Percentiles rank a stretch among this genome's conserved stretches.
These are phyloP conservation scores for Chlorella vulgaris DNA, from an alignment of 139 green algal species.

Conservation along the genomic window DNA sequence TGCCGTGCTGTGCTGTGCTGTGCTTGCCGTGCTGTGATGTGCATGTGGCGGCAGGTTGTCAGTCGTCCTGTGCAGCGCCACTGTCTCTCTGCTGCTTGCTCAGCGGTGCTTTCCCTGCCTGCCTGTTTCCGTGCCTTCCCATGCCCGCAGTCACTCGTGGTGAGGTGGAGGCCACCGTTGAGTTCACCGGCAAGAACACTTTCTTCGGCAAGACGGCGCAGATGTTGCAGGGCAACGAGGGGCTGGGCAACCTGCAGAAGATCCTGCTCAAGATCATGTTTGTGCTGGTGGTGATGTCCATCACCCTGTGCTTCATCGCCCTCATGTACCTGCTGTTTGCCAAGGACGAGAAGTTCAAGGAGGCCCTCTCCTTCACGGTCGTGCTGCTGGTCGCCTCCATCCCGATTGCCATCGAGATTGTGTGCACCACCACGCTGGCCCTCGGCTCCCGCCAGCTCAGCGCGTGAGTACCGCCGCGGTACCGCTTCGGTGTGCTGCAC, in stretches of 20 bases:
- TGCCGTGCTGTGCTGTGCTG: no score
- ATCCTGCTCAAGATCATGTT: conserved; percentile 81
- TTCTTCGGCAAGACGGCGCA: conserved; percentile 90
- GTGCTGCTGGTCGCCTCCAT: conserved; percentile 80
- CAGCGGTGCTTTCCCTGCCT: no score
- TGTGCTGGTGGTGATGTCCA: conserved; percentile 66
- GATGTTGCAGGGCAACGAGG: conserved; percentile 67
- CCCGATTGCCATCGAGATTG: conserved; percentile 74
- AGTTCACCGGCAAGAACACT: conserved; percentile 76
- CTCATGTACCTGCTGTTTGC: conserved; percentile 68
- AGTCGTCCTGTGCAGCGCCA: no score
- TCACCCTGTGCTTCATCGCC: conserved; percentile 70
- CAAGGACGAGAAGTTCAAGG: conserved; percentile 48
- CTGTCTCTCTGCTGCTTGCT: no score
- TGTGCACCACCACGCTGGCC: conserved; percentile 85
- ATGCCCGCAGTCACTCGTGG: conserved; percentile 57
- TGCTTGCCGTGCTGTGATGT: no score
- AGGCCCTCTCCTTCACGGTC: conserved; percentile 75
- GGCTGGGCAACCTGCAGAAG: conserved; percentile 77
- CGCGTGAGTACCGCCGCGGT: neutral
- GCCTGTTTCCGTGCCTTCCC: neutral
- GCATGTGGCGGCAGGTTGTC: no score
- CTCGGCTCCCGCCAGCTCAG: conserved; percentile 76
- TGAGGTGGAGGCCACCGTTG: conserved; percentile 74
- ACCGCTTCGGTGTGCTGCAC: no score